Percentiles rank a stretch among this genome's conserved stretches.
phyloP scores from a whole-genome alignment of 2,329 filamentous ascomycete genomes.

The Coleophoma cylindrospora region DNA sequence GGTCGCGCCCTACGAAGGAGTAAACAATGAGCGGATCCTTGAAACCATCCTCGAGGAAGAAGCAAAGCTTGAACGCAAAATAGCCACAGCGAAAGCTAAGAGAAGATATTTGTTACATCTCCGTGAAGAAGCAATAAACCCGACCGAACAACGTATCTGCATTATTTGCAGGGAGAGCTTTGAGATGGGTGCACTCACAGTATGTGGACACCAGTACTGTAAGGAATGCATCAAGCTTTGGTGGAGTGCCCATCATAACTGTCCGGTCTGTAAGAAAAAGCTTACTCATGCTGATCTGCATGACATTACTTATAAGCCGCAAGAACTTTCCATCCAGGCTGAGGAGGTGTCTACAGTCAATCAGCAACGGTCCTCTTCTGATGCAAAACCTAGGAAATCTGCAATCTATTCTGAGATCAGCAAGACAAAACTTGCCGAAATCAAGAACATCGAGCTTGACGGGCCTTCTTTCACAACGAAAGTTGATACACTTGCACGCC shows the following conservation, averaged over 20 bases:
- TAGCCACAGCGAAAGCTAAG: constrained; percentile 65
- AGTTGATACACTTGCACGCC: constrained; percentile 76
- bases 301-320: constrained; percentile 78
- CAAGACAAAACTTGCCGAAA: constrained; percentile 65
- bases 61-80: constrained; percentile 45
- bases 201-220: constrained; percentile 90
- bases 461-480: constrained; percentile 81
- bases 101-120: constrained; percentile 60
- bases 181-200: constrained; percentile 73
- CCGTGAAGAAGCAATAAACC: constrained; percentile 36
- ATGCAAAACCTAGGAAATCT: constrained; percentile 23
- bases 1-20: constrained; percentile 68
- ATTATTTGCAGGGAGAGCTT: constrained; percentile 81
- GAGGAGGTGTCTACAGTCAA: constrained; percentile 36
- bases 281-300: constrained; percentile 68
- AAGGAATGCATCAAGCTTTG: constrained; percentile 79
- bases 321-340: constrained; percentile 63
- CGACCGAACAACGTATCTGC: constrained; percentile 65
- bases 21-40: constrained; percentile 14
- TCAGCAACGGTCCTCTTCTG: constrained; percentile 16
- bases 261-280: constrained; percentile 76
- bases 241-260: constrained; percentile 70
- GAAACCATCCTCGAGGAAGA: constrained; percentile 54
- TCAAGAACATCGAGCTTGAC: constrained; percentile 74
- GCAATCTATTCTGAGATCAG: constrained; percentile 76